These are phyloP conservation scores for Liriodendron chinense DNA, from an alignment of 164 flowering plant species.

Conservation along the genomic window DNA sequence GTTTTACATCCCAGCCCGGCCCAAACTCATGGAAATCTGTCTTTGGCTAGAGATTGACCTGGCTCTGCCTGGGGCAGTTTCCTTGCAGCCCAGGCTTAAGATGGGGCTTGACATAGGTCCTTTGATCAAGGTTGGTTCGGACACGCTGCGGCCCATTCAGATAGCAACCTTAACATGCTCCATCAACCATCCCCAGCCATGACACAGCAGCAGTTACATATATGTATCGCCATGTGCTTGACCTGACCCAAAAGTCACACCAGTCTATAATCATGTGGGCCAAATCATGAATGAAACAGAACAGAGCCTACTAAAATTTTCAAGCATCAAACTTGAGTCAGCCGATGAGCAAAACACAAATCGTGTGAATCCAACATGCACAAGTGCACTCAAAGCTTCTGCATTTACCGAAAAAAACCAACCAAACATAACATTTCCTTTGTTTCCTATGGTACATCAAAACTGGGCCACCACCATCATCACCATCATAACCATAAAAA, in stretches of 20 bases:
- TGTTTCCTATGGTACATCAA: conserved; percentile 27
- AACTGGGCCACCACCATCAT: conserved; percentile 20
- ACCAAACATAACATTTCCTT: conserved; percentile 18
- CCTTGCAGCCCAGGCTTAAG: too few species aligned
- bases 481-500: not conserved
- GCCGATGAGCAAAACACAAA: not conserved
- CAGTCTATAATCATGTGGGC: not conserved
- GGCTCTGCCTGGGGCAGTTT: too few species aligned
- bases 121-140: too few species aligned
- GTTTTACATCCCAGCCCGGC: too few species aligned
- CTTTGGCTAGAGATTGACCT: too few species aligned
- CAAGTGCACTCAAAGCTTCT: not conserved
- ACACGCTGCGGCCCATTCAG: too few species aligned
- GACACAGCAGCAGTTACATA: not conserved
- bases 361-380: too few species aligned
- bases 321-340: not conserved
- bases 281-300: not conserved
- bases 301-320: not conserved
- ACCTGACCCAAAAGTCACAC: not conserved
- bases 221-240: not conserved
- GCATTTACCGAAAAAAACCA: not conserved
- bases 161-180: too few species aligned
- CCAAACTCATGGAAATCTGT: too few species aligned
- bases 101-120: too few species aligned
- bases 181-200: not conserved